Conservation (phyloP, 2,329 filamentous ascomycete species). For the Fusarium solani-melongenae region DNA sequence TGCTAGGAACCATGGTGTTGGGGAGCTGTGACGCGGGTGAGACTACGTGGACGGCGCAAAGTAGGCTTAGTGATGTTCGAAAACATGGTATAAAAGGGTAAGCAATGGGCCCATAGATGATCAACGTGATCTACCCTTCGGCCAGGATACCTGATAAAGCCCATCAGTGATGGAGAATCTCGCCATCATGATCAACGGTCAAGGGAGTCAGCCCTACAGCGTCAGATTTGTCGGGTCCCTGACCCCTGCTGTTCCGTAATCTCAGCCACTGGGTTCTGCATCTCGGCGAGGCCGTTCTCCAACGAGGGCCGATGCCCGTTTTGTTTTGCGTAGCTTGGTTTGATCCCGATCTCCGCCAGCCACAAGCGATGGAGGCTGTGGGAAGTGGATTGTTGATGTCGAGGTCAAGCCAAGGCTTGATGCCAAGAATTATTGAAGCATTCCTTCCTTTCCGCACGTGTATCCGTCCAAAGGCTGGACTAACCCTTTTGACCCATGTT, state of each 20-base stretch:
- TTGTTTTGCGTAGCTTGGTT: background rate
- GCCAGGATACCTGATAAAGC: background rate
- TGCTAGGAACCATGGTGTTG: background rate
- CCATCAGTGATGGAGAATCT: background rate
- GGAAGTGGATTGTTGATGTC: background rate
- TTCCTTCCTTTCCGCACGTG: background rate
- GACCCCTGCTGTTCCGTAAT: background rate
- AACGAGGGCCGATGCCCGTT: background rate
- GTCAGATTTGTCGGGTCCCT: background rate
- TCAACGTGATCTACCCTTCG: background rate
- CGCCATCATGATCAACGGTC: background rate
- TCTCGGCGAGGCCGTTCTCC: constrained; percentile 16
- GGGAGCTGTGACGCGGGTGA: background rate
- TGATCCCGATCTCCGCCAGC: background rate
- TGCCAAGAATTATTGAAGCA: background rate
- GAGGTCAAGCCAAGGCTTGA: background rate
- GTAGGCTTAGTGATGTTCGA: background rate
- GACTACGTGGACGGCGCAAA: background rate
- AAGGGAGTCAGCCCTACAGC: constrained; percentile 23
- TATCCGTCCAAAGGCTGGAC: background rate
- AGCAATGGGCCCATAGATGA: background rate
- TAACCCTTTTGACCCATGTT: background rate
- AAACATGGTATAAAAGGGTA: background rate
- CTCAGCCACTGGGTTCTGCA: constrained; percentile 5
- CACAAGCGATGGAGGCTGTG: background rate